These are phyloP conservation scores for Fagopyrum esculentum DNA, from an alignment of 148 eudicot species.

Conservation along the genomic window DNA sequence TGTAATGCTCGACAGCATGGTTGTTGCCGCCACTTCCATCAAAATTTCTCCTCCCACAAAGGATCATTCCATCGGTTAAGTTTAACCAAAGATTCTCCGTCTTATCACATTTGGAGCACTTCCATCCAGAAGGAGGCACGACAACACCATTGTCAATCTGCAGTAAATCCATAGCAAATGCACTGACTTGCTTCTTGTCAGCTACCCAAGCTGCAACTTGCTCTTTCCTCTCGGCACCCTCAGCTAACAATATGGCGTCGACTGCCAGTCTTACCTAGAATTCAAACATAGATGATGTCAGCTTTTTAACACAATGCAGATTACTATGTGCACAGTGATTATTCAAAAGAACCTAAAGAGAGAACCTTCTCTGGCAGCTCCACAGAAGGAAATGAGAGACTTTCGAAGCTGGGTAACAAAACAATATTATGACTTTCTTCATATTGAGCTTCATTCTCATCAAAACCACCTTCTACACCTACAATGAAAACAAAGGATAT, in stretches of 20 bases:
- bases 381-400: slow-evolving; percentile 82
- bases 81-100: slow-evolving; percentile 94
- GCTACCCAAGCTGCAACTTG: slow-evolving; percentile 90
- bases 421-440: slow-evolving; percentile 62
- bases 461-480: slow-evolving; percentile 94
- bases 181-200: slow-evolving; percentile 71
- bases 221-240: slow-evolving; percentile 88
- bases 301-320: slow-evolving; percentile 1
- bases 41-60: slow-evolving; percentile 94
- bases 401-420: slow-evolving; percentile 61
- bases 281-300: slow-evolving; percentile 13
- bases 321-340: background rate
- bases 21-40: slow-evolving; percentile 96
- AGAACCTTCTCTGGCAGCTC: slow-evolving; percentile 92
- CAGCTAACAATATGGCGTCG: slow-evolving; percentile 69
- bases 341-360: background rate
- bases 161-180: slow-evolving; percentile 55
- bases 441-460: slow-evolving; percentile 68
- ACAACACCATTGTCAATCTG: slow-evolving; percentile 66
- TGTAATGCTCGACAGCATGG: slow-evolving; percentile 86
- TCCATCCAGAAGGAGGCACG: slow-evolving; percentile 92
- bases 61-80: slow-evolving; percentile 84
- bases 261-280: slow-evolving; percentile 86
- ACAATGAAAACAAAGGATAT: slow-evolving; percentile 19
- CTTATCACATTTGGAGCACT: slow-evolving; percentile 87